phyloP scores from a whole-genome alignment of 371 early-diverging fungal genomes.

The Caulochytrium protostelioides region DNA sequence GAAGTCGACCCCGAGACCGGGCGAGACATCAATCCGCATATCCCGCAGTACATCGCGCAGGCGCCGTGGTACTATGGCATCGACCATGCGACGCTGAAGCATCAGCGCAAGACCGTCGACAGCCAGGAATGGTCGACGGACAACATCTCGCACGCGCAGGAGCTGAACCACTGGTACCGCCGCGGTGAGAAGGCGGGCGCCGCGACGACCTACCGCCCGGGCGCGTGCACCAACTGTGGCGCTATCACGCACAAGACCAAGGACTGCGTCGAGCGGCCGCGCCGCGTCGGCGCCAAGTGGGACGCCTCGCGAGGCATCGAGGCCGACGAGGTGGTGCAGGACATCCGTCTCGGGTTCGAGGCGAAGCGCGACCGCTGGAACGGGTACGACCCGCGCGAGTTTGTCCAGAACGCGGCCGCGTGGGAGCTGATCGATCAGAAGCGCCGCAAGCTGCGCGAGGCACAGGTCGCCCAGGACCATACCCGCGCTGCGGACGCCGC shows the following conservation, averaged over 20 bases:
- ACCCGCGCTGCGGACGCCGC: no score
- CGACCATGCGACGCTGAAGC: slow-evolving; percentile 65
- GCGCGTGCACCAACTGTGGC: slow-evolving; percentile 77
- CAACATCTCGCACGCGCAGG: slow-evolving; percentile 9
- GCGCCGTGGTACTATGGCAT: slow-evolving; percentile 92
- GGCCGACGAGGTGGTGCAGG: slow-evolving; percentile 58
- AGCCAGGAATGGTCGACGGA: slow-evolving; percentile 12
- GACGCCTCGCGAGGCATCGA: slow-evolving; percentile 60
- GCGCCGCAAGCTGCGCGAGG: slow-evolving; percentile 36
- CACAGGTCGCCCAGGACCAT: no score
- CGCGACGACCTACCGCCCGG: slow-evolving; percentile 75
- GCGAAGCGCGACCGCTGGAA: slow-evolving; percentile 95
- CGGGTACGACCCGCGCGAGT: slow-evolving; percentile 77
- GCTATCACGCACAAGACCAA: slow-evolving; percentile 79
- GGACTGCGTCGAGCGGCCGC: slow-evolving; percentile 84
- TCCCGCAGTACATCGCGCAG: slow-evolving; percentile 83
- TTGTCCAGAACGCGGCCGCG: slow-evolving; percentile 40
- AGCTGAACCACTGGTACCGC: slow-evolving; percentile 54
- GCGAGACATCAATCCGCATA: slow-evolving; percentile 93
- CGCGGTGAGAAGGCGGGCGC: slow-evolving; percentile 40
- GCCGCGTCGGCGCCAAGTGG: slow-evolving; percentile 73
- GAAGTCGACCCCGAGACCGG: slow-evolving; percentile 35
- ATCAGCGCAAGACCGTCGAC: slow-evolving; percentile 44
- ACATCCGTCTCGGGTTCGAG: slow-evolving; percentile 69
- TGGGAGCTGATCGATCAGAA: slow-evolving; percentile 80